Conservation (phyloP, 805 yeast species). For the Metschnikowia chrysomelidarum region DNA sequence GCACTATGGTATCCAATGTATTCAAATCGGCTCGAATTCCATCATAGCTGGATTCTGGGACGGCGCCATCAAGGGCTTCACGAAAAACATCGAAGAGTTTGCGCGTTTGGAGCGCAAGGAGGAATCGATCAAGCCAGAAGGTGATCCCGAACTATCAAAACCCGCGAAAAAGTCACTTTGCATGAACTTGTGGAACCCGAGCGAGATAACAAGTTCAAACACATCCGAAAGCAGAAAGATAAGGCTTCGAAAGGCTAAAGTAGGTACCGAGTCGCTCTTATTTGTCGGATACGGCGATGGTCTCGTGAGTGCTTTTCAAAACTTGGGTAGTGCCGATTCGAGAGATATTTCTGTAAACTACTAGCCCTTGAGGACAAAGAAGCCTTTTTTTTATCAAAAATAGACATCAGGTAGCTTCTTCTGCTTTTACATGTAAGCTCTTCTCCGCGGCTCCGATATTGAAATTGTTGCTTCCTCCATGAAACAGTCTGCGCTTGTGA, state of each 20-base stretch:
- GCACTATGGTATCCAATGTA: conserved; percentile 22
- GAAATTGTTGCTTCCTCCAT: conserved; percentile 25
- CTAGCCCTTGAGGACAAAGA: too few relatives aligned
- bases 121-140: conserved; percentile 14
- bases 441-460: conserved; percentile 9
- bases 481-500: conserved; percentile 32
- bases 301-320: conserved; percentile 38
- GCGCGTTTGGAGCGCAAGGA: conserved; percentile 13
- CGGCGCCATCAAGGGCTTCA: conserved; percentile 37
- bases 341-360: too few relatives aligned
- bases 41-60: conserved; percentile 50
- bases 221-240: conserved; percentile 5
- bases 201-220: neutral
- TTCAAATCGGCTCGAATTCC: conserved; percentile 16
- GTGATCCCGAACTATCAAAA: conserved; percentile 3
- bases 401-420: conserved; percentile 3
- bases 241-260: conserved; percentile 11
- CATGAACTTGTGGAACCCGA: conserved; percentile 9
- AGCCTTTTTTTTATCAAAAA: too few relatives aligned
- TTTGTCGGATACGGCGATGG: conserved; percentile 59
- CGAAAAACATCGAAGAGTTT: conserved; percentile 6
- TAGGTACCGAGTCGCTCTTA: conserved; percentile 25
- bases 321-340: too few relatives aligned
- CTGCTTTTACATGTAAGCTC: neutral
- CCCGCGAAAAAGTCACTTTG: conserved; percentile 18